phyloP scores from a whole-genome alignment of 768 basidiomycete genomes.

The Sarcodon aspratus region DNA sequence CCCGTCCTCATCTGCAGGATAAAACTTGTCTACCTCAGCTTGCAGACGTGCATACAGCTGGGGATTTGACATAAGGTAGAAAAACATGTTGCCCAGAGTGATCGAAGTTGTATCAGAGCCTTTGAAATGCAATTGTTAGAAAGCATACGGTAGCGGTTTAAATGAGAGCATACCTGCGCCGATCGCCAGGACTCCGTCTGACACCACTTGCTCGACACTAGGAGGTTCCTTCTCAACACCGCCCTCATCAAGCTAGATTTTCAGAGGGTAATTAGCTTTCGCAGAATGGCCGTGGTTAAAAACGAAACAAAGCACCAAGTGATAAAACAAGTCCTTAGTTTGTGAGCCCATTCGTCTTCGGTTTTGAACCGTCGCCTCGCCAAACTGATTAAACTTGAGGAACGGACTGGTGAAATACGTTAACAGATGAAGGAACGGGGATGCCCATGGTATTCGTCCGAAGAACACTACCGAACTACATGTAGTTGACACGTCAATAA shows the following conservation, averaged over 20 bases:
- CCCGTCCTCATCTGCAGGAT: slow-evolving; percentile 16
- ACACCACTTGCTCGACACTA: slow-evolving; percentile 18
- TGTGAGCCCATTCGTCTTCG: slow-evolving; percentile 4
- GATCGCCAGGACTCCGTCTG: slow-evolving; percentile 27
- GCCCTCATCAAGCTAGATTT: slow-evolving; percentile 15
- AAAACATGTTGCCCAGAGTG: slow-evolving; percentile 26
- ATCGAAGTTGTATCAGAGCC: slow-evolving; percentile 34
- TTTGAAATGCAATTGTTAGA: no score
- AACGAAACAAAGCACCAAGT: slow-evolving; percentile 22
- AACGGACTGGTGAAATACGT: neutral
- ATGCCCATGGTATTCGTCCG: slow-evolving; percentile 13
- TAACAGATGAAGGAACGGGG: slow-evolving; percentile 10
- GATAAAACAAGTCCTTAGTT: slow-evolving; percentile 27
- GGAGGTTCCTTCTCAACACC: slow-evolving; percentile 15
- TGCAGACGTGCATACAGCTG: slow-evolving; percentile 23
- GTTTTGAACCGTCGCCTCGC: neutral
- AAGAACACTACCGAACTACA: slow-evolving; percentile 1
- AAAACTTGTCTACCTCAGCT: slow-evolving; percentile 27
- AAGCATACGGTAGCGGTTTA: no score
- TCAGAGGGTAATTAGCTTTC: neutral
- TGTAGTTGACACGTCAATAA: neutral
- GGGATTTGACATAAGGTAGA: slow-evolving; percentile 27
- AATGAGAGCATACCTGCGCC: slow-evolving; percentile 17
- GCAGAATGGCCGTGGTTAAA: neutral
- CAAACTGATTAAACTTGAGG: no score